A percentile compares a stretch with the other conserved stretches of the same genome.
phyloP scores from a whole-genome alignment of 306 rosid genomes.

The Dicorynia guianensis region DNA sequence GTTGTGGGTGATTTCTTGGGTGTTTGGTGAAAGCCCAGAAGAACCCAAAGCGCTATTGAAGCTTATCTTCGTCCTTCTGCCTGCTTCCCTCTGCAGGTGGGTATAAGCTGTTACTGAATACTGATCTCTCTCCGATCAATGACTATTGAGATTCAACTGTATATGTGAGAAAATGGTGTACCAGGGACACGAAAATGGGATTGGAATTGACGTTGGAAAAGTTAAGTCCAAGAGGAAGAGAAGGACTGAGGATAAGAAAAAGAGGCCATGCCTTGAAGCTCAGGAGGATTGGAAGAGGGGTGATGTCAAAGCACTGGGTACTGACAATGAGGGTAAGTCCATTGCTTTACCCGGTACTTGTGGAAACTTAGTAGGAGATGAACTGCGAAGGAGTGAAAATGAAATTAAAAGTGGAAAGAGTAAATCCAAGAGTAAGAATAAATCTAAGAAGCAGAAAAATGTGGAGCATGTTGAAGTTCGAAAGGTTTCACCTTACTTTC shows the following conservation, averaged over 20 bases:
- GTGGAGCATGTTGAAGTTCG: background rate
- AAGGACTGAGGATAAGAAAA: background rate
- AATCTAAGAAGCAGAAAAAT: background rate
- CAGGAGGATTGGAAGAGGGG: background rate
- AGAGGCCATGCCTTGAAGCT: background rate
- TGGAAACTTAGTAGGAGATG: background rate
- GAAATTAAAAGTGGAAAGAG: background rate
- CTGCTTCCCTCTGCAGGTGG: too few relatives aligned
- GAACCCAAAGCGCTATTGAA: too few relatives aligned
- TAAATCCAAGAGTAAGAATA: background rate
- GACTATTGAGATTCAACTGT: too few relatives aligned
- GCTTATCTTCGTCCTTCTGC: too few relatives aligned
- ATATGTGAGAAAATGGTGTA: background rate
- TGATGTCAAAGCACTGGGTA: background rate
- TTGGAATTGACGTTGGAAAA: too few relatives aligned
- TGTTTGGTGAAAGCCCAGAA: too few relatives aligned
- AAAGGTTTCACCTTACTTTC: conserved; percentile 33
- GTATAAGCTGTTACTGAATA: too few relatives aligned
- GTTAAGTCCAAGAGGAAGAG: background rate
- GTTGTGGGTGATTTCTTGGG: too few relatives aligned
- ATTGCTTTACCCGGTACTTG: background rate
- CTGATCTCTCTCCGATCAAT: too few relatives aligned
- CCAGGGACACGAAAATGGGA: too few relatives aligned
- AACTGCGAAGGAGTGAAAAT: background rate
- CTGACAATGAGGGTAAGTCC: background rate